Evolutionary conservation across 1,139 yeast genomes (phyloP), one percentile per base, ranked within the genome.

Genomic region (Sugiyamaella neomexicana): DNA sequence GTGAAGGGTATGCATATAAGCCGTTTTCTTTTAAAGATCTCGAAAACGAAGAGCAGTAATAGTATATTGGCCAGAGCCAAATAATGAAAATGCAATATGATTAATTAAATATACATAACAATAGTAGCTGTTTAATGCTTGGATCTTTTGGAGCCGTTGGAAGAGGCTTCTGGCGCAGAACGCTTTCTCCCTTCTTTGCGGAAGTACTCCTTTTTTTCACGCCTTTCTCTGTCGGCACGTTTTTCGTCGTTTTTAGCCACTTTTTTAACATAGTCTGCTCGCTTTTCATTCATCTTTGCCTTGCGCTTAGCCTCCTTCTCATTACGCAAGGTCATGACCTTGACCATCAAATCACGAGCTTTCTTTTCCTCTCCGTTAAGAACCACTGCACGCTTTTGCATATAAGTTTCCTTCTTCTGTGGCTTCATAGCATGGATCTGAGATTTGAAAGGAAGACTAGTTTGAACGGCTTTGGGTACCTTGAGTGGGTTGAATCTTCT

Each of bases 341-440:
- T 89, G 70, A 86, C 95, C 80, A 93, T 81, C 72, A 93, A 80
- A 42, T 89, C 86, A 63, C 98, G 81, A 20, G 96, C 93, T 75
- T 89, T 88, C 84, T 89, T 89, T 70, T 91, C 98, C 57, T 90
- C 97, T 25, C 95, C 96, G 44, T 86, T 88, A 51, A 91, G 75
- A 2, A 91, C 95, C 55, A 93, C 97, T 1, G 99, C 99, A 68
- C 99, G 83, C 76, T 90, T 91, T 59, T 85, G 85, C 81, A 87
- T 72, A 69, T 93, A 93, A 0, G 96, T 83, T 65, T 82, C 79
- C 72, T 86, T 86, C 78, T 81, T 83, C 71, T 87, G 95, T 29
- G 97, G 95, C 71, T 86, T 87, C 93, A 89, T 87, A 64, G 83
- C 81, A 32, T 68, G 67, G 34, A 64, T 56, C 76, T 93, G 98